Evolutionary conservation across 2,329 filamentous ascomycete species (phyloP).

Genomic region (Colletotrichum liriopes): DNA sequence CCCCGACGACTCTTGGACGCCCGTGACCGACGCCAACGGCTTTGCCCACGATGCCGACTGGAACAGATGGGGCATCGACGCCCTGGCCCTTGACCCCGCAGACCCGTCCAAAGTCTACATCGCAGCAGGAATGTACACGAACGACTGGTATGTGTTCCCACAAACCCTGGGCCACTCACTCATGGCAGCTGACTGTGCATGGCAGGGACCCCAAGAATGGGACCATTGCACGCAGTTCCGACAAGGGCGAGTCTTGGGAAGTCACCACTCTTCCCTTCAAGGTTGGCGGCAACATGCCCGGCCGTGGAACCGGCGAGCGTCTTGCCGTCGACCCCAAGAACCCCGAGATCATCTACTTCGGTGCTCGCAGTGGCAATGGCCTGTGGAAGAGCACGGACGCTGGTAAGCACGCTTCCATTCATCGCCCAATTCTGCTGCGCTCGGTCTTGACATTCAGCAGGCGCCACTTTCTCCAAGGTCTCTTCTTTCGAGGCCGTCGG

Average conservation of each 20-base stretch:
- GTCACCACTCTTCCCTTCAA: slow-evolving; percentile 69
- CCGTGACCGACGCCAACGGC: slow-evolving; percentile 61
- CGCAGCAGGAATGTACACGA: slow-evolving; percentile 73
- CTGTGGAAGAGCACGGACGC: slow-evolving; percentile 72
- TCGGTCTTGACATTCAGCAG: slow-evolving; percentile 49
- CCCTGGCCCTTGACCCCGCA: slow-evolving; percentile 69
- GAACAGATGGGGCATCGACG: slow-evolving; percentile 72
- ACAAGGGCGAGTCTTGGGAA: slow-evolving; percentile 68
- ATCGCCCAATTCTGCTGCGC: neutral
- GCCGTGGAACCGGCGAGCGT: slow-evolving; percentile 71
- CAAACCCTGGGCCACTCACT: too few species aligned
- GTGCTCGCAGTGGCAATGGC: slow-evolving; percentile 71
- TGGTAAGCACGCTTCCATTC: slow-evolving; percentile 56
- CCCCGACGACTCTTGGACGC: slow-evolving; percentile 68
- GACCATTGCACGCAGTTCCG: slow-evolving; percentile 68
- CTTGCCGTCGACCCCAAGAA: slow-evolving; percentile 72
- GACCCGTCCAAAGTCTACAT: slow-evolving; percentile 68
- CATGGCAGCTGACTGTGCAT: neutral
- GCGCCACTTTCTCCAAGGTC: slow-evolving; percentile 64
- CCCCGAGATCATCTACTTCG: slow-evolving; percentile 71
- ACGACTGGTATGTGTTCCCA: slow-evolving; percentile 59
- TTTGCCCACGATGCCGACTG: slow-evolving; percentile 61
- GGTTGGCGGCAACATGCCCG: slow-evolving; percentile 75
- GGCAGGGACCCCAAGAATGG: slow-evolving; percentile 68
- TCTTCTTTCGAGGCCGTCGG: slow-evolving; percentile 68